phyloP scores from a whole-genome alignment of 2,329 filamentous ascomycete genomes.

The Colletotrichum eleusines region DNA sequence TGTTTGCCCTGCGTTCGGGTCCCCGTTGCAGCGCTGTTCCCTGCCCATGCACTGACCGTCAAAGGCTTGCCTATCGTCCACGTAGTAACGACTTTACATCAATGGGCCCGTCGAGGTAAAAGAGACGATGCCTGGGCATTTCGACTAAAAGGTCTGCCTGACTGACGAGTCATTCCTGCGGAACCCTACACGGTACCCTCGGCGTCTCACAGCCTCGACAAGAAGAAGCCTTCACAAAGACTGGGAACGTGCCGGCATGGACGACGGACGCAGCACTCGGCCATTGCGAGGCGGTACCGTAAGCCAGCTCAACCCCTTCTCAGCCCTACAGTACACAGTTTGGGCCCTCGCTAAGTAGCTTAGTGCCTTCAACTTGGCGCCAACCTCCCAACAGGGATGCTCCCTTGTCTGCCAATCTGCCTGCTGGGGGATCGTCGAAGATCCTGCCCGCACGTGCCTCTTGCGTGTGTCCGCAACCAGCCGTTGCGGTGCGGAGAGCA shows the following conservation, averaged over 20 bases:
- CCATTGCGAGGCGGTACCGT: too few species aligned
- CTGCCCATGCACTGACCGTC: not conserved
- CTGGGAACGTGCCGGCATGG: not conserved
- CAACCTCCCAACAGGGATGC: slow-evolving; percentile 16
- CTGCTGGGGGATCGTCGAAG: slow-evolving; percentile 20
- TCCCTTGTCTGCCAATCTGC: slow-evolving; percentile 1
- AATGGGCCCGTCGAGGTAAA: not conserved
- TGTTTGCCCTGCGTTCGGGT: slow-evolving; percentile 17
- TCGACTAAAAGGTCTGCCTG: not conserved
- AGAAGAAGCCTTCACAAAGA: not conserved
- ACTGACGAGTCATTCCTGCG: slow-evolving; percentile 24
- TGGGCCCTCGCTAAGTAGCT: slow-evolving; percentile 29
- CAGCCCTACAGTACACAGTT: slow-evolving; percentile 38
- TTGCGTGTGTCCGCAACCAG: not conserved
- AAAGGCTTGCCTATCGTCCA: not conserved
- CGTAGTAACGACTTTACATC: not conserved
- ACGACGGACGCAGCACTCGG: slow-evolving; percentile 4
- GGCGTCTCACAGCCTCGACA: not conserved
- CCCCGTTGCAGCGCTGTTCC: not conserved
- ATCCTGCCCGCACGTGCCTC: slow-evolving; percentile 23
- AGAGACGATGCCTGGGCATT: not conserved
- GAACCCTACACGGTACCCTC: too few species aligned
- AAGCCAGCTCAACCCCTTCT: slow-evolving; percentile 25
- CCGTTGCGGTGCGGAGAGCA: not conserved
- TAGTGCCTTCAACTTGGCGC: slow-evolving; percentile 35